These are phyloP conservation scores for Candida mattraensis DNA, from an alignment of 805 yeast genomes.

Conservation along the genomic window DNA sequence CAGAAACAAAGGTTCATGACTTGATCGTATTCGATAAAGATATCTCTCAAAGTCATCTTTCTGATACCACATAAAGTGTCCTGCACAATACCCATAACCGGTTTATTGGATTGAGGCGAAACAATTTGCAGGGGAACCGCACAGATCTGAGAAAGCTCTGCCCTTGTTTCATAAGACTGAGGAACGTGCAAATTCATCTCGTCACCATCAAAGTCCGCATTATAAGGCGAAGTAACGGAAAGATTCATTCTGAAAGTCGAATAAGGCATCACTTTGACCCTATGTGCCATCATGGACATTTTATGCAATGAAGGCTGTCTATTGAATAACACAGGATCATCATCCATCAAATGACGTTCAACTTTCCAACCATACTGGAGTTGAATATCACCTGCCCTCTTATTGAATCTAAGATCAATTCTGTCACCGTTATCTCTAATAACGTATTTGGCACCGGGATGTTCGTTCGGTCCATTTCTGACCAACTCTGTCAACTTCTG, in stretches of 20 bases:
- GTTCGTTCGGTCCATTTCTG: conserved; percentile 98
- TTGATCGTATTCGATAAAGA: conserved; percentile 85
- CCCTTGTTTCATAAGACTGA: conserved; percentile 96
- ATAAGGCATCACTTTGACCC: conserved; percentile 98
- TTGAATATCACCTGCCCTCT: conserved; percentile 97
- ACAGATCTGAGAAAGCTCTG: conserved; percentile 91
- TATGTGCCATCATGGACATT: conserved; percentile 99
- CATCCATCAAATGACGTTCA: conserved; percentile 96
- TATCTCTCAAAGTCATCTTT: conserved; percentile 90
- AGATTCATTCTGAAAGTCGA: conserved; percentile 95
- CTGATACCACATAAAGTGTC: conserved; percentile 97
- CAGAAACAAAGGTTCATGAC: conserved; percentile 96
- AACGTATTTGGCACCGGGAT: conserved; percentile 98
- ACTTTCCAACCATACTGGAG: conserved; percentile 99
- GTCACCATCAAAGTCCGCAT: conserved; percentile 99
- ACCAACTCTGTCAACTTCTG: conserved; percentile 90
- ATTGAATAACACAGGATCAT: conserved; percentile 96
- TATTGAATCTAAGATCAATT: conserved; percentile 94
- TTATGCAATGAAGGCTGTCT: conserved; percentile 99
- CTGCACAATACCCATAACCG: conserved; percentile 99
- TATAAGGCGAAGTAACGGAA: conserved; percentile 98
- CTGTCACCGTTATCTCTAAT: conserved; percentile 99
- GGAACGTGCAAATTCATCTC: conserved; percentile 99
- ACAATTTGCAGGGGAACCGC: conserved; percentile 98
- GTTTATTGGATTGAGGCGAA: conserved; percentile 97